These are phyloP conservation scores for Pinus tabuliformis DNA, from an alignment of 75 land plant species.

Conservation along the genomic window DNA sequence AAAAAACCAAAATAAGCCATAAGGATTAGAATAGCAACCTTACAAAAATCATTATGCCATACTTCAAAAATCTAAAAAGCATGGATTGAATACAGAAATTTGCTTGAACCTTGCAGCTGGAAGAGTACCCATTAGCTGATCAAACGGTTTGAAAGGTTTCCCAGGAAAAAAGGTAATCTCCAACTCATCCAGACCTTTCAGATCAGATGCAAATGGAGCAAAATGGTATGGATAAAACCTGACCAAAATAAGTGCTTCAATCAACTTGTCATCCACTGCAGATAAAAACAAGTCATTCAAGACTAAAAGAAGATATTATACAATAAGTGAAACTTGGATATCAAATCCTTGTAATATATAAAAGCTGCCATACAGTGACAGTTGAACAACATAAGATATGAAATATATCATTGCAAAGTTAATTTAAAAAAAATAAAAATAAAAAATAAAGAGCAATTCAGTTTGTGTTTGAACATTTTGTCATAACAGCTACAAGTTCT, in stretches of 20 bases:
- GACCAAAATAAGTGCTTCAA: not conserved
- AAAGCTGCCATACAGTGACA: not conserved
- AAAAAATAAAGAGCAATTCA: not conserved
- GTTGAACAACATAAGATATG: not conserved
- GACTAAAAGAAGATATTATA: not conserved
- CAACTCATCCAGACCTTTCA: conserved; percentile 62
- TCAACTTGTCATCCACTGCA: too few relatives aligned
- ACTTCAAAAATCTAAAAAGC: not conserved
- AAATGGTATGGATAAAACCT: conserved; percentile 84
- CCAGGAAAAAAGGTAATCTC: conserved; percentile 83
- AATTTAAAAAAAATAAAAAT: too few relatives aligned
- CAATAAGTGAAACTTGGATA: not conserved
- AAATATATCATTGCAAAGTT: too few relatives aligned
- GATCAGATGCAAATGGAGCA: conserved; percentile 97
- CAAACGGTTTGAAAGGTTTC: conserved; percentile 94
- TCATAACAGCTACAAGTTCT: not conserved
- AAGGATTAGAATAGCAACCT: not conserved
- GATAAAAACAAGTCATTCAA: not conserved
- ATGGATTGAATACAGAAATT: not conserved
- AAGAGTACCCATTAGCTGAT: conserved; percentile 91
- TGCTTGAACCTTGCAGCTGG: conserved; percentile 84
- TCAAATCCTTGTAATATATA: not conserved
- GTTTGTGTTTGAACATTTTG: not conserved
- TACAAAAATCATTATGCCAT: not conserved
- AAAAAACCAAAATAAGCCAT: not conserved